Conservation (phyloP, 305 asterid genomes). For the Fraxinus latifolia region DNA sequence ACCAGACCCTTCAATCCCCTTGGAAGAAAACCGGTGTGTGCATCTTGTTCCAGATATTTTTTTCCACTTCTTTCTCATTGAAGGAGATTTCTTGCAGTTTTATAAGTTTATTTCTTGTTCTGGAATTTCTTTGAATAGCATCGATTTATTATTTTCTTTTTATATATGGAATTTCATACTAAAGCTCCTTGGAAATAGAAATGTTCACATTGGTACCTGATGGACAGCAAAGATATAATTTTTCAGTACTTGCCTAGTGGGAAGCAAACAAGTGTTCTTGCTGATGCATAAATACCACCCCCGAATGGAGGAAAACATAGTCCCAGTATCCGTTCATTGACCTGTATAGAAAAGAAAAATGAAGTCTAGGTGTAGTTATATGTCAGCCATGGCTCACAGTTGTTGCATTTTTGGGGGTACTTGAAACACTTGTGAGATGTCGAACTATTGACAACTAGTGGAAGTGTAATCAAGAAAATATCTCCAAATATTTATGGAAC, state of each 20-base stretch:
- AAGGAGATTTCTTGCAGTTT: slow-evolving; percentile 15
- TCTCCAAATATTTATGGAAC: neutral
- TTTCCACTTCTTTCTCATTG: slow-evolving; percentile 9
- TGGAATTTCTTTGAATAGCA: slow-evolving; percentile 9
- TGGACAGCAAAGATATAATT: neutral
- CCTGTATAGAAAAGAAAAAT: neutral
- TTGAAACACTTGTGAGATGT: neutral
- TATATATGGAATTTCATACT: neutral
- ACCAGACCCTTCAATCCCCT: slow-evolving; percentile 80
- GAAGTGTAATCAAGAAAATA: neutral
- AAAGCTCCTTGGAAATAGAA: slow-evolving; percentile 1
- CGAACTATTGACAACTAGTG: neutral
- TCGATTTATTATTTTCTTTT: neutral
- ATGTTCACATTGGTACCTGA: neutral
- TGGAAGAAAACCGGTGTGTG: slow-evolving; percentile 86
- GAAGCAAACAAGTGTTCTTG: neutral
- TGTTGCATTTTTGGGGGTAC: neutral
- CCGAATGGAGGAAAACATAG: neutral
- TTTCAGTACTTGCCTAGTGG: neutral
- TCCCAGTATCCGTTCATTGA: neutral
- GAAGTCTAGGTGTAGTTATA: neutral
- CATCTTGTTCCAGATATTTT: slow-evolving; percentile 10
- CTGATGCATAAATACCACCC: neutral
- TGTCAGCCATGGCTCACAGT: neutral
- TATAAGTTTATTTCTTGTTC: neutral